A percentile compares a stretch with the other conserved stretches of the same genome.
phyloP scores from a whole-genome alignment of 2,329 filamentous ascomycete genomes.

The Exophiala sp. region DNA sequence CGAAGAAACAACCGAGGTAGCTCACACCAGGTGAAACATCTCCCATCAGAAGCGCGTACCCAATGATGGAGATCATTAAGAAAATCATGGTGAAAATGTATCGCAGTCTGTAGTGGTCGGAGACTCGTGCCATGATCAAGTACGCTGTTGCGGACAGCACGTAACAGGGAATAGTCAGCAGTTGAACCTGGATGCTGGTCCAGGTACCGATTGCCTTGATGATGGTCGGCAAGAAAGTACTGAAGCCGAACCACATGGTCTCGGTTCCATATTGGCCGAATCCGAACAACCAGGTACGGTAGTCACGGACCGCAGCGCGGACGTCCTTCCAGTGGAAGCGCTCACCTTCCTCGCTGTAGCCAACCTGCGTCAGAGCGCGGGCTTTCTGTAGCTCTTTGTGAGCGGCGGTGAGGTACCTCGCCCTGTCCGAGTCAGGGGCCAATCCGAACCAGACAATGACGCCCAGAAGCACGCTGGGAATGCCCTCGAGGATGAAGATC shows the following conservation, averaged over 20 bases:
- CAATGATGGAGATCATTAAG: slow-evolving; percentile 59
- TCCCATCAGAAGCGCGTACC: slow-evolving; percentile 65
- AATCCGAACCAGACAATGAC: too few relatives aligned
- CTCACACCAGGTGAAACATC: slow-evolving; percentile 59
- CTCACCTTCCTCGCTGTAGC: too few relatives aligned
- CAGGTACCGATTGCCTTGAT: slow-evolving; percentile 66
- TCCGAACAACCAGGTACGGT: slow-evolving; percentile 70
- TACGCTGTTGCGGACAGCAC: slow-evolving; percentile 67
- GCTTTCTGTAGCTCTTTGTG: too few relatives aligned
- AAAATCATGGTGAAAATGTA: slow-evolving; percentile 63
- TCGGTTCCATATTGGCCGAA: slow-evolving; percentile 68
- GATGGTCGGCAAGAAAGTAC: slow-evolving; percentile 73
- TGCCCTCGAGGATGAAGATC: too few relatives aligned
- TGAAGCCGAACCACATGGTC: slow-evolving; percentile 73
- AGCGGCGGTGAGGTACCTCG: too few relatives aligned
- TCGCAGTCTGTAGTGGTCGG: slow-evolving; percentile 63
- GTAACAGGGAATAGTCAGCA: slow-evolving; percentile 75
- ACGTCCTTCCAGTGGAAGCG: slow-evolving; percentile 60
- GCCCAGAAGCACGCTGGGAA: too few relatives aligned
- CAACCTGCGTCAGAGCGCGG: too few relatives aligned
- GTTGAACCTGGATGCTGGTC: slow-evolving; percentile 63
- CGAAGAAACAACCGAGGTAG: slow-evolving; percentile 71
- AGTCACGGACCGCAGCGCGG: slow-evolving; percentile 63
- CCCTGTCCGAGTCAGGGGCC: too few relatives aligned
- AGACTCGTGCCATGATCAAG: slow-evolving; percentile 62